Evolutionary conservation across 768 basidiomycete genomes (phyloP).

Genomic region (Calvatia gigantea): DNA sequence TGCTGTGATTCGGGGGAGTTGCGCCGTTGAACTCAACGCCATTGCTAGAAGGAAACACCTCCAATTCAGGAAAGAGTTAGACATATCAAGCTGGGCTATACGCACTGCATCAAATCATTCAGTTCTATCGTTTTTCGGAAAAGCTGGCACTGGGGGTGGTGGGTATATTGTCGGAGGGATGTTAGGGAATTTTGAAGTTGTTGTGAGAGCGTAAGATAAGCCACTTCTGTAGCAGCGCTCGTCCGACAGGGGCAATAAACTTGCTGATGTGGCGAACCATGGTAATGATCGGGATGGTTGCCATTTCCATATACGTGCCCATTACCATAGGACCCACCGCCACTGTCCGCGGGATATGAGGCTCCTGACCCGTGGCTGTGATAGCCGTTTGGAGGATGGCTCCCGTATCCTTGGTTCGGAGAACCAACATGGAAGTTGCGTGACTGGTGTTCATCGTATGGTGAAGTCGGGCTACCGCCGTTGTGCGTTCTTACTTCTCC

Average conservation of each 20-base stretch:
- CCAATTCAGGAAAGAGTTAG: background rate
- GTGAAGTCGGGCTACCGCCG: conserved; percentile 14
- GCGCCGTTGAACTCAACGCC: conserved; percentile 49
- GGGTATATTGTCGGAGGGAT: conserved; percentile 57
- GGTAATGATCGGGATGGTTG: conserved; percentile 33
- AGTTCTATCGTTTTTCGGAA: conserved; percentile 61
- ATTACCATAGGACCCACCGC: conserved; percentile 31
- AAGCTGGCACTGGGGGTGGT: conserved; percentile 55
- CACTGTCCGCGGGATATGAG: conserved; percentile 36
- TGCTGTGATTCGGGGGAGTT: conserved; percentile 15
- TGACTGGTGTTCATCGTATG: conserved; percentile 22
- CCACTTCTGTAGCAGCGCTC: conserved; percentile 54
- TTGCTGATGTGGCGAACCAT: conserved; percentile 28
- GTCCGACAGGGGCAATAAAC: conserved; percentile 60
- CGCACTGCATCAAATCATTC: conserved; percentile 63
- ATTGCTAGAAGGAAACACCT: conserved; percentile 26
- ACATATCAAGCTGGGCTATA: conserved; percentile 19
- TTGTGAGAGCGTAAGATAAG: conserved; percentile 59
- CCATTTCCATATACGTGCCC: conserved; percentile 4
- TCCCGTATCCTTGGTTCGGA: conserved; percentile 25
- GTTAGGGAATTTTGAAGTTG: conserved; percentile 56
- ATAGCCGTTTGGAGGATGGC: conserved; percentile 17
- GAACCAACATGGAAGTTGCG: conserved; percentile 19
- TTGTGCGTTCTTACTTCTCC: conserved; percentile 31
- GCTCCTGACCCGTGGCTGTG: conserved; percentile 21